Evolutionary conservation across 306 rosid genomes (phyloP).

Genomic region (Bauhinia variegata): DNA sequence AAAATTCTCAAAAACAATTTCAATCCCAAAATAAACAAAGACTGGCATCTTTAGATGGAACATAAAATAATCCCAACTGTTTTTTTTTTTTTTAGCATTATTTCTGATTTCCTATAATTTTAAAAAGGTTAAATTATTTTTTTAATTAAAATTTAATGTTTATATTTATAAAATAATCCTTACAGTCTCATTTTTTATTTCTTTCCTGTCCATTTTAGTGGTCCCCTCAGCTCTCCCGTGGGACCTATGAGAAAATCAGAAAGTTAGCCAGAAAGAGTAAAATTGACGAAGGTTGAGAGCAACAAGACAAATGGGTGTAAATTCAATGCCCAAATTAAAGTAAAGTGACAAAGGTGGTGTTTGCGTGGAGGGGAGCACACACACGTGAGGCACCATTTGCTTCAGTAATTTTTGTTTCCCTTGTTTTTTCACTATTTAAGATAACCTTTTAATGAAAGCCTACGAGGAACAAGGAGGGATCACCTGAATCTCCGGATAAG

Average conservation of each 20-base stretch:
- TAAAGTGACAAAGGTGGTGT: constrained; percentile 4
- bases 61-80: constrained; percentile 24
- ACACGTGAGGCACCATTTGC: constrained; percentile 48
- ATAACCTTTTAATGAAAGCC: not conserved
- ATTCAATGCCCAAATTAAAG: constrained; percentile 22
- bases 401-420: constrained; percentile 26
- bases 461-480: too few species aligned
- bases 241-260: constrained; percentile 30
- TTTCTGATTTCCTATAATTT: not conserved
- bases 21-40: not conserved
- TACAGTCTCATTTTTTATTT: not conserved
- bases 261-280: constrained; percentile 25
- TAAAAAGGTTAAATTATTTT: too few species aligned
- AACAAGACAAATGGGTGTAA: constrained; percentile 21
- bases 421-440: not conserved
- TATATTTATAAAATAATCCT: too few species aligned
- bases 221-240: constrained; percentile 32
- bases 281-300: constrained; percentile 16
- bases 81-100: not conserved
- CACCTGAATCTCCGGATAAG: too few species aligned
- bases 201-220: constrained; percentile 10
- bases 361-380: constrained; percentile 41
- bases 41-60: constrained; percentile 20
- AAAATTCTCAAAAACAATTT: not conserved
- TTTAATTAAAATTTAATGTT: too few species aligned